Conservation (phyloP, 2,329 filamentous ascomycete genomes). For the Aphanocladium album region DNA sequence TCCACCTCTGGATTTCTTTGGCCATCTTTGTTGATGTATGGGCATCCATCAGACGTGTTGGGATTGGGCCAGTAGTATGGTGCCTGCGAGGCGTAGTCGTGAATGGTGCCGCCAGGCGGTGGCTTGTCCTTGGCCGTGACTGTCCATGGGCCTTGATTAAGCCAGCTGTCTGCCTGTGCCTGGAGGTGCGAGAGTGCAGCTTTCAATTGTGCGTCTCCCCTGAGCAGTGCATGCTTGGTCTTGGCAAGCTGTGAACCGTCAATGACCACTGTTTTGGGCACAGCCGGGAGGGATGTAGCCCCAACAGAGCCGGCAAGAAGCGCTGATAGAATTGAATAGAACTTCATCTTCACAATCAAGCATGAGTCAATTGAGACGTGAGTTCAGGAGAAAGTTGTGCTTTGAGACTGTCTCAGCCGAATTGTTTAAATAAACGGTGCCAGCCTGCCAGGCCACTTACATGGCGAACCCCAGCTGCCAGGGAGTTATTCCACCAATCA, state of each 20-base stretch:
- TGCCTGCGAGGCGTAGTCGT: conserved; percentile 22
- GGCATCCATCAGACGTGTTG: conserved; percentile 18
- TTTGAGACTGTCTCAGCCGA: too few relatives aligned
- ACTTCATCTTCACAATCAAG: background rate
- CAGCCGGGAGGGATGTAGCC: background rate
- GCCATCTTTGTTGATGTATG: conserved; percentile 23
- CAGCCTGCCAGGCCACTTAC: background rate
- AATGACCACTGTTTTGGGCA: conserved; percentile 16
- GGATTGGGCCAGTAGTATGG: conserved; percentile 22
- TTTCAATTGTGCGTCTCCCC: background rate
- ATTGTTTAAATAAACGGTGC: too few relatives aligned
- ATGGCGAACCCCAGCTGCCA: background rate
- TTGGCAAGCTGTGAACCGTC: conserved; percentile 14
- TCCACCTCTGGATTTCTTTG: conserved; percentile 23
- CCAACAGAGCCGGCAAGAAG: background rate
- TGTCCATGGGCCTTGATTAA: conserved; percentile 23
- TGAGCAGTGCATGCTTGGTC: conserved; percentile 8
- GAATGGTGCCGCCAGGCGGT: conserved; percentile 18
- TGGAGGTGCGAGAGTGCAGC: conserved; percentile 15
- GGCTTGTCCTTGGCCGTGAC: conserved; percentile 19
- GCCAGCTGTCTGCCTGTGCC: conserved; percentile 19
- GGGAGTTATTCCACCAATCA: background rate
- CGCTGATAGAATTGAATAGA: background rate
- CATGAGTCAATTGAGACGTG: too few relatives aligned
- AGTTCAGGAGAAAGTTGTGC: too few relatives aligned